Base-by-base conservation (phyloP, 371 early-diverging fungal species). In the Rhizopus microsporus region DNA sequence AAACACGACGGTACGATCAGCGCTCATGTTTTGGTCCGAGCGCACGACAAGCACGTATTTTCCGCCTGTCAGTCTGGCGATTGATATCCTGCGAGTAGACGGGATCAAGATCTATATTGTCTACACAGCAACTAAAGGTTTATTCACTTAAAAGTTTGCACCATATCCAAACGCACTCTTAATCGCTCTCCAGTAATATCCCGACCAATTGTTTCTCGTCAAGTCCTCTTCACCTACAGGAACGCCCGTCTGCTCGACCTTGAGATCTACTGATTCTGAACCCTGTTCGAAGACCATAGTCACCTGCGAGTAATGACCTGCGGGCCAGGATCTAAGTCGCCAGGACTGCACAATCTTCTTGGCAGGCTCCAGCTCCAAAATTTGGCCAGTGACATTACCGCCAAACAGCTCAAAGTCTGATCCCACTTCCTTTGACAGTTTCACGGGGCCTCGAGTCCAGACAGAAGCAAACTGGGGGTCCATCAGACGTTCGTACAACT, bases 151-250 rank as follows among this genome's bases (percentile, higher is more conserved):
- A 50, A 78, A 78, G 42, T 71, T 74, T 34, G 68, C 79, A 56
- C 79, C 79, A 58, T 71, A 75, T 10, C 97, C 97, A 81, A 95
- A 96, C 31, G 92, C 79, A 56, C 80, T 83, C 75, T 95, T 96
- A 73, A 97, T 97, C 49, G 92, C 81, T 75, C 90, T 86, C 92
- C 93, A 96, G 83, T 95, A 97, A 73, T 93, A 96, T 48, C 83
- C 84, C 39, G 81, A 78, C 98, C 98, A 97, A 80, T 97, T 95
- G 37, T 72, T 78, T 62, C 80, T 80, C 8, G 92, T 91, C 33
- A 83, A 74, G 8, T 93, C 94, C 74, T 89, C 88, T 70, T 96
- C 92, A 37, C 91, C 93, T 56, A 93, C 65, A 7, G 98, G 98
- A 30, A 97, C 93, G 31, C 89, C 92, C 1, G 81, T 85, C 71